Percentiles rank a stretch among this genome's conserved stretches.
These are phyloP conservation scores for Apophysomyces variabilis DNA, from an alignment of 371 early-diverging fungal genomes.

Conservation along the genomic window DNA sequence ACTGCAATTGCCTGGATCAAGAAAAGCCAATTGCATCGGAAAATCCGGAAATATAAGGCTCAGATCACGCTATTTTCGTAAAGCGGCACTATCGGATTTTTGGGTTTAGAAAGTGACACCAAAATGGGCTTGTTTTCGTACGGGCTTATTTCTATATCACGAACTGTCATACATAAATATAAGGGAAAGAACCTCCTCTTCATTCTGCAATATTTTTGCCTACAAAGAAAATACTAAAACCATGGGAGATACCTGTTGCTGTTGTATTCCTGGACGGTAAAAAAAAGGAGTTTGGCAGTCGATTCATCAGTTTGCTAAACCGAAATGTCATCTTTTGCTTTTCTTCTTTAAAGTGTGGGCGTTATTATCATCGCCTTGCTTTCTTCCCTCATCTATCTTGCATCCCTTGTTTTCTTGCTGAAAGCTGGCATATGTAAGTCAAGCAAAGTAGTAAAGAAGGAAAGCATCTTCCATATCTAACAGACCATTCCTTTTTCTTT, in stretches of 20 bases:
- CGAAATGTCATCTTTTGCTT: background rate
- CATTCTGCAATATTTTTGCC: background rate
- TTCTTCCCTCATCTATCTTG: constrained; percentile 11
- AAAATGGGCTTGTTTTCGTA: too few species aligned
- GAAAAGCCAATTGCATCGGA: too few species aligned
- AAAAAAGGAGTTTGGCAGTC: too few species aligned
- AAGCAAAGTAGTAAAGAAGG: background rate
- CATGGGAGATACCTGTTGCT: constrained; percentile 18
- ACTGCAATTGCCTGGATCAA: too few species aligned
- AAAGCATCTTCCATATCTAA: too few species aligned
- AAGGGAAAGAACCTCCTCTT: background rate
- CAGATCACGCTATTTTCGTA: too few species aligned
- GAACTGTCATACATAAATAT: background rate
- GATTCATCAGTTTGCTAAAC: background rate
- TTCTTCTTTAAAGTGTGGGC: constrained; percentile 11
- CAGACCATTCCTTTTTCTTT: background rate
- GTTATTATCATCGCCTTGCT: constrained; percentile 20
- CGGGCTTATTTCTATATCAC: background rate
- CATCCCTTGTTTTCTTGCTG: background rate
- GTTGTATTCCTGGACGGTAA: constrained; percentile 26
- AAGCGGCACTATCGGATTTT: too few species aligned
- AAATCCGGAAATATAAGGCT: too few species aligned
- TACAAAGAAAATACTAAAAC: background rate
- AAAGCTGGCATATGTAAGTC: background rate
- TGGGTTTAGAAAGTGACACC: too few species aligned